A percentile compares a stretch with the other conserved stretches of the same genome.
Conservation (phyloP, 176 grass and related monocot species). For the Carex cristatella region DNA sequence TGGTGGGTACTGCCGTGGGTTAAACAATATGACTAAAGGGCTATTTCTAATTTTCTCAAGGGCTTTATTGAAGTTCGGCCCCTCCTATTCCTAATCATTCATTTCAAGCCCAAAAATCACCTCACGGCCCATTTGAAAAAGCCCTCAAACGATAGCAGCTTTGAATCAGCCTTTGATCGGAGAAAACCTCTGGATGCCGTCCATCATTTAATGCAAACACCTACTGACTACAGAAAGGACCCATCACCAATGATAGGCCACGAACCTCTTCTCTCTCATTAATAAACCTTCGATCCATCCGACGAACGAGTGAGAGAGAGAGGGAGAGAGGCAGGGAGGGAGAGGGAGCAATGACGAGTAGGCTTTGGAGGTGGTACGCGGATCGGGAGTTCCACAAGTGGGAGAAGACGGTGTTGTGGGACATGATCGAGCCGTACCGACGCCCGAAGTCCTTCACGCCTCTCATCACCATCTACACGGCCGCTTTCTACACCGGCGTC, state of each 20-base stretch:
- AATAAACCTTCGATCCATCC: neutral
- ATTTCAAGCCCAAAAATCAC: neutral
- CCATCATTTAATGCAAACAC: neutral
- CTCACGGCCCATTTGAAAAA: neutral
- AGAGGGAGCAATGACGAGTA: constrained; percentile 38
- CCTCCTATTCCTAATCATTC: neutral
- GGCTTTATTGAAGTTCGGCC: neutral
- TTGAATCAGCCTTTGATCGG: no score
- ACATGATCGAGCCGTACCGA: constrained; percentile 87
- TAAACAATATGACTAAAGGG: neutral
- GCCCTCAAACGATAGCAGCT: no score
- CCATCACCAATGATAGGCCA: neutral
- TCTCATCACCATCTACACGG: constrained; percentile 65
- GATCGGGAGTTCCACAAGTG: constrained; percentile 80
- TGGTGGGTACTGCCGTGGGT: no score
- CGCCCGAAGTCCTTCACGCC: constrained; percentile 66
- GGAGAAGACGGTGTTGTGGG: constrained; percentile 96
- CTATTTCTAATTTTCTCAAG: neutral
- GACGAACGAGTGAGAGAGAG: neutral
- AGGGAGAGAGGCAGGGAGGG: neutral
- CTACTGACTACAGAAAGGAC: neutral
- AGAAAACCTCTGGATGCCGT: neutral
- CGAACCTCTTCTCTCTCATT: neutral
- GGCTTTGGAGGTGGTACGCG: constrained; percentile 92
- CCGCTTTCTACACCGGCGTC: constrained; percentile 95